phyloP scores from a whole-genome alignment of 164 flowering plant species.

The Sedum album region DNA sequence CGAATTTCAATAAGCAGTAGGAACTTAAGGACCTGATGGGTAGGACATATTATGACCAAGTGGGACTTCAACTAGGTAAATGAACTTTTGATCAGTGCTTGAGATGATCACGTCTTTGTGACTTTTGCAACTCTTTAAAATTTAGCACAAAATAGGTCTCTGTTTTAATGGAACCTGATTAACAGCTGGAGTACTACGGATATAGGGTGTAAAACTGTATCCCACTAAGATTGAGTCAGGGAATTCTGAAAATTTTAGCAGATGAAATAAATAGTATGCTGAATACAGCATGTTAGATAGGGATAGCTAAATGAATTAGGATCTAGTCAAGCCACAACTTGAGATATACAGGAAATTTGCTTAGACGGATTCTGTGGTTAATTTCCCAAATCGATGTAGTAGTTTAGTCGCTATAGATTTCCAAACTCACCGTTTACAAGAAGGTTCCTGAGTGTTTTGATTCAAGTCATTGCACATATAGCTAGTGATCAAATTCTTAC shows the following conservation, averaged over 20 bases:
- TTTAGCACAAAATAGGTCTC: background rate
- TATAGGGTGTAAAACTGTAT: slow-evolving; percentile 3
- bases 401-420: background rate
- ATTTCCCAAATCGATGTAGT: background rate
- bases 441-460: background rate
- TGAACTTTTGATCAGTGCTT: slow-evolving; percentile 1
- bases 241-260: background rate
- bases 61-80: background rate
- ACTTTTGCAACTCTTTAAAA: background rate
- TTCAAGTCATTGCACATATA: background rate
- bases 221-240: background rate
- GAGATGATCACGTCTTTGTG: background rate
- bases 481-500: background rate
- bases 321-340: background rate
- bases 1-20: background rate
- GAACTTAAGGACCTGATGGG: background rate
- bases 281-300: background rate
- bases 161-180: background rate
- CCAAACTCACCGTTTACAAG: background rate
- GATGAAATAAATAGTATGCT: background rate
- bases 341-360: background rate
- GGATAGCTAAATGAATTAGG: background rate
- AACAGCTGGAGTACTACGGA: background rate
- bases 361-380: background rate
- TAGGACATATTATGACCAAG: background rate